Conservation (phyloP, 345 rosid species). For the Lepidium sativum region DNA sequence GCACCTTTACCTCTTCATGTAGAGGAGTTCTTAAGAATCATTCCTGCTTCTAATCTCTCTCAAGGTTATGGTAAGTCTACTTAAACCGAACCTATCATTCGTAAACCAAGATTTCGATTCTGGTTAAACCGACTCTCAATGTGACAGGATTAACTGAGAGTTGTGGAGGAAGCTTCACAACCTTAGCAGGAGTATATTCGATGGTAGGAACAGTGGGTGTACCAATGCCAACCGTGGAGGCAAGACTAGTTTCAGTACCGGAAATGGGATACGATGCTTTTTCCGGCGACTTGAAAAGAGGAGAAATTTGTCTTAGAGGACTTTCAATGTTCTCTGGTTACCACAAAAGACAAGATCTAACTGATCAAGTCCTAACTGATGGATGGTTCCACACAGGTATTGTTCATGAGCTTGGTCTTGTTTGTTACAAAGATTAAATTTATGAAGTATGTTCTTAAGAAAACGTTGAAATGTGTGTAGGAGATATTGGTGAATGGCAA, state of each 20-base stretch:
- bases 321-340: constrained; percentile 80
- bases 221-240: constrained; percentile 84
- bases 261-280: constrained; percentile 95
- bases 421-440: not conserved
- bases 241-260: constrained; percentile 81
- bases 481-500: constrained; percentile 93
- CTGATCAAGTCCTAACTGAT: constrained; percentile 65
- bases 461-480: constrained; percentile 20
- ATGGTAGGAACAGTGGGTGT: constrained; percentile 95
- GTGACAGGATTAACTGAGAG: constrained; percentile 84
- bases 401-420: not conserved
- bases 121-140: not conserved
- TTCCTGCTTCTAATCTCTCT: constrained; percentile 64
- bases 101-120: not conserved
- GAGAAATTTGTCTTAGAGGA: constrained; percentile 90
- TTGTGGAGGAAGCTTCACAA: constrained; percentile 79
- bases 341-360: constrained; percentile 80
- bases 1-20: constrained; percentile 90
- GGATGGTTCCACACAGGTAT: constrained; percentile 98
- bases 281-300: constrained; percentile 45
- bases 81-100: not conserved
- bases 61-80: constrained; percentile 80
- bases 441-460: not conserved
- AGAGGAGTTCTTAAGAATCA: constrained; percentile 83
- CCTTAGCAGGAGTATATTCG: constrained; percentile 60